Conservation (phyloP, 768 basidiomycete species). For the Ramaria rubella region DNA sequence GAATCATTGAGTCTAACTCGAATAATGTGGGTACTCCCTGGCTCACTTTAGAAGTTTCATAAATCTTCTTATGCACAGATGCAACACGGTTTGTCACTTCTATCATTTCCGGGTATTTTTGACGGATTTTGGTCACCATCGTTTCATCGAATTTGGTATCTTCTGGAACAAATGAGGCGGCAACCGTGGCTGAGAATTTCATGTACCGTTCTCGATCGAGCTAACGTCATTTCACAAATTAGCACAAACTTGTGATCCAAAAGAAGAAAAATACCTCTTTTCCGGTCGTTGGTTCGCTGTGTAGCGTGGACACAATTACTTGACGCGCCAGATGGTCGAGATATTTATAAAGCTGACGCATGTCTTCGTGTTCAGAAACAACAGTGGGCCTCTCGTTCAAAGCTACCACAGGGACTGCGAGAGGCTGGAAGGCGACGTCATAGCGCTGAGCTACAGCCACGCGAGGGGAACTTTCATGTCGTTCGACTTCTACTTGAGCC, state of each 20-base stretch:
- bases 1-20: background rate
- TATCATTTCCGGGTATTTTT: constrained; percentile 3
- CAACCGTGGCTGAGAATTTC: background rate
- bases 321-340: background rate
- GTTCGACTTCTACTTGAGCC: constrained; percentile 29
- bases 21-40: background rate
- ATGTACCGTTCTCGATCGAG: constrained; percentile 4
- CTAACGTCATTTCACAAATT: too few relatives aligned
- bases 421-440: constrained; percentile 24
- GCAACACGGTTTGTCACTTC: constrained; percentile 4
- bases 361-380: background rate
- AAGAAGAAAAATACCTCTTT: background rate
- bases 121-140: background rate
- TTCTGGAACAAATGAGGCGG: background rate
- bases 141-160: background rate
- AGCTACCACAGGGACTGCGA: background rate
- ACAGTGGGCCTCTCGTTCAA: background rate
- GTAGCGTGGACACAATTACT: background rate
- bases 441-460: constrained; percentile 24
- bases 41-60: constrained; percentile 3
- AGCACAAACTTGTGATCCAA: too few relatives aligned
- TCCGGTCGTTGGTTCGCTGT: background rate
- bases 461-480: constrained; percentile 23
- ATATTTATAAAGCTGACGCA: background rate
- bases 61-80: background rate